Percentiles rank a stretch among this genome's conserved stretches.
Evolutionary conservation across 2,329 filamentous ascomycete species (phyloP).

Genomic region (Claviceps monticola): DNA sequence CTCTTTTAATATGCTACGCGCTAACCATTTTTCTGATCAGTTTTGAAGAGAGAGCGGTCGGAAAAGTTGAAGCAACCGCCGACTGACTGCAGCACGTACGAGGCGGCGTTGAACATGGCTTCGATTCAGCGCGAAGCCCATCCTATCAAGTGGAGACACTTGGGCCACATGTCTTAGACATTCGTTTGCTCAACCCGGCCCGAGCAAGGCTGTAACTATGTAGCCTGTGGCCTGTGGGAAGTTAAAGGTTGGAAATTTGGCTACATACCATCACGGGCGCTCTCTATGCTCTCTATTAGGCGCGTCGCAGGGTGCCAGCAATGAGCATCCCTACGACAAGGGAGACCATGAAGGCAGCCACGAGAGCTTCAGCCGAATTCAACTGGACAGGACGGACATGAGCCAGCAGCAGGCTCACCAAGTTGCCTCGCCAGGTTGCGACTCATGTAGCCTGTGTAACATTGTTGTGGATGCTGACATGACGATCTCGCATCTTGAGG

Average conservation of each 20-base stretch:
- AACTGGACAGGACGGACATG: not conserved
- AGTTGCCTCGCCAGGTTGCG: not conserved
- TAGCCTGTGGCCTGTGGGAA: not conserved
- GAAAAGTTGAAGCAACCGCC: not conserved
- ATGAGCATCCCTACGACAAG: not conserved
- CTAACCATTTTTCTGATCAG: not conserved
- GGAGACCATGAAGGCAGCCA: not conserved
- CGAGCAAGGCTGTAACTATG: not conserved
- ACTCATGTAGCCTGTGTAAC: not conserved
- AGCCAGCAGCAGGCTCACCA: not conserved
- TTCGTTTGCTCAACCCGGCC: not conserved
- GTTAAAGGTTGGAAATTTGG: not conserved
- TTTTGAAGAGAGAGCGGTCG: not conserved
- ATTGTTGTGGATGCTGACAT: not conserved
- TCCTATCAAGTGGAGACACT: slow-evolving; percentile 2
- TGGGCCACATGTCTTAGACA: slow-evolving; percentile 1
- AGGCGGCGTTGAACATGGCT: not conserved
- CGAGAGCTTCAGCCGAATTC: not conserved
- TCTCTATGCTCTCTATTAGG: not conserved
- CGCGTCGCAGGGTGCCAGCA: not conserved
- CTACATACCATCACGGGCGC: not conserved
- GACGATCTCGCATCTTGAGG: not conserved
- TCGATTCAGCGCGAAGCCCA: not conserved
- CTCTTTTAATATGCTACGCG: not conserved
- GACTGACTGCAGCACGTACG: not conserved